Percentiles rank a stretch among this genome's conserved stretches.
Conservation (phyloP, 208 protist species). For the Acanthamoeba rhysodes region DNA sequence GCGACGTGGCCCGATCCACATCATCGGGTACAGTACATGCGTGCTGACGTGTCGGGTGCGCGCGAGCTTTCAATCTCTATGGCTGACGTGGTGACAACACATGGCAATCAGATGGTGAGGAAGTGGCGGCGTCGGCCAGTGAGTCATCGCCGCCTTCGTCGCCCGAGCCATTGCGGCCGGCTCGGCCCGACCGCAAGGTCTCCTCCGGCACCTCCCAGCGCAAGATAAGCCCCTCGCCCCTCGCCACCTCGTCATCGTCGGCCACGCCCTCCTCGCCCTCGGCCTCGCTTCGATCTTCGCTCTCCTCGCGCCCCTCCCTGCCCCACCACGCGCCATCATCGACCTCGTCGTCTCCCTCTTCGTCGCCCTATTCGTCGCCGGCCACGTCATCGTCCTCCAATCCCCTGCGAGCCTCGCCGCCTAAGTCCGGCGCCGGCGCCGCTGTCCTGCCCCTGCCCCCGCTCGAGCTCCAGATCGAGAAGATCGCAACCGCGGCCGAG, state of each 20-base stretch:
- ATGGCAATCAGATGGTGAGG: neutral
- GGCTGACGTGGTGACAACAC: too few species aligned
- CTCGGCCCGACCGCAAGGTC: neutral
- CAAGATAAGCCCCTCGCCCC: neutral
- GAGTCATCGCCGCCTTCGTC: constrained; percentile 12
- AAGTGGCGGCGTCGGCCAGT: neutral
- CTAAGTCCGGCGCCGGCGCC: neutral
- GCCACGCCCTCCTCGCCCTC: neutral
- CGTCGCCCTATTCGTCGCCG: neutral
- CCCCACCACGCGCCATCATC: neutral
- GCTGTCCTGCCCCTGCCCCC: neutral
- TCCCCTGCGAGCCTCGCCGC: neutral
- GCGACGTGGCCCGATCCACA: neutral
- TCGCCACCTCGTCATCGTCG: neutral
- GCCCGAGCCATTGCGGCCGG: neutral
- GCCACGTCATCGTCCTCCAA: neutral
- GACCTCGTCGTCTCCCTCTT: neutral
- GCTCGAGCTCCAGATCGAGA: constrained; percentile 45
- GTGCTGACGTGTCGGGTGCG: too few species aligned
- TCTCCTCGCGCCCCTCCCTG: neutral
- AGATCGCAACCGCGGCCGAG: neutral
- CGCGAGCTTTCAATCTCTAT: too few species aligned
- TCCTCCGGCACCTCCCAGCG: neutral
- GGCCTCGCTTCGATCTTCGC: neutral
- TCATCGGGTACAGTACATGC: neutral